Conservation (phyloP, 495 filamentous ascomycete species). For the Jackrogersella minutella region DNA sequence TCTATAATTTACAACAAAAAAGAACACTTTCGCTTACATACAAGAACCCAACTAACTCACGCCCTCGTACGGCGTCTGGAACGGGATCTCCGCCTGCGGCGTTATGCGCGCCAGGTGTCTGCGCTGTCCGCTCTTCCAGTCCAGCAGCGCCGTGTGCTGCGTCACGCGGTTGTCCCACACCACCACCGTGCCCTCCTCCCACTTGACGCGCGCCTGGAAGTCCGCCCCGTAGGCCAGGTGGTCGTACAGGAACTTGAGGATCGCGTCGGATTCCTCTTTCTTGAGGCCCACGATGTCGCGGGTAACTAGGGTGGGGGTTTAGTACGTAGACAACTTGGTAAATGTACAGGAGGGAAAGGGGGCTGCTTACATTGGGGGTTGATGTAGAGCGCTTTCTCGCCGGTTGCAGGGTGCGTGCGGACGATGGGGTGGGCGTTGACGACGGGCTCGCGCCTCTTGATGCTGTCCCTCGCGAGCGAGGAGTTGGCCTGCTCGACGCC, state of each 20-base stretch:
- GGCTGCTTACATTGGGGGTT: constrained; percentile 84
- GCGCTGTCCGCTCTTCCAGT: constrained; percentile 80
- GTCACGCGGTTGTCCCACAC: constrained; percentile 91
- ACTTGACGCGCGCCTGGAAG: constrained; percentile 88
- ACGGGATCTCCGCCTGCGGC: constrained; percentile 80
- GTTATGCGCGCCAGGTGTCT: constrained; percentile 85
- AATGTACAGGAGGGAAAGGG: neutral
- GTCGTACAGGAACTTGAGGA: constrained; percentile 88
- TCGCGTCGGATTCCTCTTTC: constrained; percentile 77
- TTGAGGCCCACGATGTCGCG: constrained; percentile 76
- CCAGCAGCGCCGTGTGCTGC: constrained; percentile 77
- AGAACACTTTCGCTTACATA: neutral
- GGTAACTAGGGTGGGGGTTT: constrained; percentile 60
- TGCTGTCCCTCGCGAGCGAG: constrained; percentile 62
- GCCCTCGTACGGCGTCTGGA: constrained; percentile 73
- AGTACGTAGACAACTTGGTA: neutral
- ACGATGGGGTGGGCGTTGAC: constrained; percentile 76
- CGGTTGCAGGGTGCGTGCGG: constrained; percentile 81
- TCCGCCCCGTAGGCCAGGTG: constrained; percentile 84
- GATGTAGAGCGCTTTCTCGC: constrained; percentile 86
- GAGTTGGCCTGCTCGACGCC: constrained; percentile 74
- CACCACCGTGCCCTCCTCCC: constrained; percentile 83
- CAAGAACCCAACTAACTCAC: too few relatives aligned
- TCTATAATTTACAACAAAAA: constrained; percentile 24
- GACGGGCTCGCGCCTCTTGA: constrained; percentile 76